Evolutionary conservation across 129 eudicot genomes (phyloP).

Genomic region (Flaveria robusta): DNA sequence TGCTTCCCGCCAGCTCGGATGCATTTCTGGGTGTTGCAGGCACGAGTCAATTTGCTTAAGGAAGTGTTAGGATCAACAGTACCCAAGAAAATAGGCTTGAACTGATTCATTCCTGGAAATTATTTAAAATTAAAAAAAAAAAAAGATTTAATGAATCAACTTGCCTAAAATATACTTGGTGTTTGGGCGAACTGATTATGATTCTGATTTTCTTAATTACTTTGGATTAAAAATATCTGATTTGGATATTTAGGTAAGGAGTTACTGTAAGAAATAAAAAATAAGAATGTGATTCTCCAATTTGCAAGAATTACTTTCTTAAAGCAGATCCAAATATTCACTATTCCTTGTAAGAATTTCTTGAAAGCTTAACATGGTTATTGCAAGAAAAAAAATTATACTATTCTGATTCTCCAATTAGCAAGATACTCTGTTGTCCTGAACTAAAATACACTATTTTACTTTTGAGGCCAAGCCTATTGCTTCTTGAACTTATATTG

Average conservation of each 20-base stretch:
- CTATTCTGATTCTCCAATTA: too few relatives aligned
- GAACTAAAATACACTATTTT: neutral
- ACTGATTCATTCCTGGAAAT: constrained; percentile 91
- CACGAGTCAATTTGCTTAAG: constrained; percentile 82
- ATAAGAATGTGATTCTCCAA: neutral
- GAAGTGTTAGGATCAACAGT: constrained; percentile 80
- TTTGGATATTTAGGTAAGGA: neutral
- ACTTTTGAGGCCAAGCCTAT: neutral
- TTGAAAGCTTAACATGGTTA: constrained; percentile 1
- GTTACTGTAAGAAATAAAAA: neutral
- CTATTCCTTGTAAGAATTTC: too few relatives aligned
- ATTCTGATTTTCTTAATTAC: neutral
- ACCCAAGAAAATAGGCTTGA: constrained; percentile 91
- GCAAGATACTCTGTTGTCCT: neutral
- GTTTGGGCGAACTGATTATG: neutral
- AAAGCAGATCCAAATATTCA: constrained; percentile 1
- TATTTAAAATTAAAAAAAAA: neutral
- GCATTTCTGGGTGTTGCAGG: constrained; percentile 93
- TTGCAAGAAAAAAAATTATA: too few relatives aligned
- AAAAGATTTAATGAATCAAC: neutral
- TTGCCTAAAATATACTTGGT: neutral
- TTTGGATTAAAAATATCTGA: neutral
- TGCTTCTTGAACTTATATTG: neutral
- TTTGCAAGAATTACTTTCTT: neutral
- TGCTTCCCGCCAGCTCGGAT: constrained; percentile 98